Base-by-base conservation (phyloP, 1,139 yeast species). In the Taphrina populina region DNA sequence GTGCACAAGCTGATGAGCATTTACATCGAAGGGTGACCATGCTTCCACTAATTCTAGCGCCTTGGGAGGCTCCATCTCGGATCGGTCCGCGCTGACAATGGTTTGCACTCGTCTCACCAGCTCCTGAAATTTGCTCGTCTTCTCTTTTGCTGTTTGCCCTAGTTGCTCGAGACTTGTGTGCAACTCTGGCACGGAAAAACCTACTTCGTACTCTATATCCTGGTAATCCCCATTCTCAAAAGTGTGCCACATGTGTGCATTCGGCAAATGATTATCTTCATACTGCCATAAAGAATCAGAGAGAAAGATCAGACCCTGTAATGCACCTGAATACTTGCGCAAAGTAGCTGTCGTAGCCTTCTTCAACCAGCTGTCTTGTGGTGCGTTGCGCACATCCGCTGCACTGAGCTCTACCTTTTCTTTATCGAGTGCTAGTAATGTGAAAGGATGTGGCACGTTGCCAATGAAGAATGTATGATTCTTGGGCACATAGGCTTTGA, bases 271-370 rank as follows among this genome's bases (percentile, higher is more conserved):
- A 7, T 11, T 24, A 20, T 43, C 47, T 21, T 43, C 47, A 19
- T 43, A 10, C 5, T 17, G 15, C n/a, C 17, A 43, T 37, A 43
- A 19, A 10, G 47, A 30, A 10, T 43, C 17, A n/a, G 47, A 43
- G 10, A 43, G 47, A 27, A 43, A 43, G 47, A 43, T 21, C n/a
- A 43, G 37, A n/a, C 47, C 47, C 11, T 19, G 37, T 10, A 43
- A n/a, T 2, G 47, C 47, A 11, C 47, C 47, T 2, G 47, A 29
- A 8, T 21, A 17, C 7, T 17, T 24, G 11, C 29, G 26, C 37
- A 43, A 19, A 21, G 47, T 29, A 10, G 29, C 29, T 20, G 37
- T 30, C 8, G 32, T 15, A 4, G 47, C 17, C 15, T 30, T 13
- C 27, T 30, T 29, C 7, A 37, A 15, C 47, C 47, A 43, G 17